phyloP scores from a whole-genome alignment of 2,329 filamentous ascomycete genomes.

The Pseudophaeomoniella oleicola region DNA sequence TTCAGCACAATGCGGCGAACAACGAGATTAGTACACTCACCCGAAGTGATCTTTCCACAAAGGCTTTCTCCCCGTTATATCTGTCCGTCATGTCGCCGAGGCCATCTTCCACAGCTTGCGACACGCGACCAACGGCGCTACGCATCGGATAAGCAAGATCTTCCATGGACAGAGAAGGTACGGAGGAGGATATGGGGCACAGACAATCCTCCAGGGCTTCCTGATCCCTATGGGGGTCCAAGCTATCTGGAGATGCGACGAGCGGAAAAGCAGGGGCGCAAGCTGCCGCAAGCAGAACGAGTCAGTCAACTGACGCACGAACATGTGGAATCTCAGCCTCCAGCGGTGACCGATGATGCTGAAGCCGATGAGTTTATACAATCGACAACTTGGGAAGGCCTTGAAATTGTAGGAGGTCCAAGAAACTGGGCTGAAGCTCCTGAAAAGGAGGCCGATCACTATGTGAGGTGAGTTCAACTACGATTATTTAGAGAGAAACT shows the following conservation, averaged over 20 bases:
- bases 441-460: conserved; percentile 21
- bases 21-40: not conserved
- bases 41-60: not conserved
- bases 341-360: conserved; percentile 5
- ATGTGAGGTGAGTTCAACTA: conserved; percentile 22
- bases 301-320: not conserved
- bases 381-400: conserved; percentile 35
- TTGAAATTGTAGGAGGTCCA: conserved; percentile 39
- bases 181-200: conserved; percentile 35
- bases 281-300: conserved; percentile 1
- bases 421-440: conserved; percentile 24
- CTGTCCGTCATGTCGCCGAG: not conserved
- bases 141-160: conserved; percentile 5
- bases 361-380: conserved; percentile 22
- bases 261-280: conserved; percentile 9
- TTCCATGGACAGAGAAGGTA: conserved; percentile 28
- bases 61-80: not conserved
- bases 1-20: not conserved
- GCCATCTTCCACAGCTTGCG: not conserved
- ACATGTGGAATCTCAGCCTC: conserved; percentile 7
- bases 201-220: conserved; percentile 31
- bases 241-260: conserved; percentile 17
- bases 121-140: not conserved
- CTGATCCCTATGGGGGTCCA: conserved; percentile 32
- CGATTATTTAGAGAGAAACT: too few relatives aligned